Conservation (phyloP, 208 protist species). For the Crithidia acanthocephali region DNA sequence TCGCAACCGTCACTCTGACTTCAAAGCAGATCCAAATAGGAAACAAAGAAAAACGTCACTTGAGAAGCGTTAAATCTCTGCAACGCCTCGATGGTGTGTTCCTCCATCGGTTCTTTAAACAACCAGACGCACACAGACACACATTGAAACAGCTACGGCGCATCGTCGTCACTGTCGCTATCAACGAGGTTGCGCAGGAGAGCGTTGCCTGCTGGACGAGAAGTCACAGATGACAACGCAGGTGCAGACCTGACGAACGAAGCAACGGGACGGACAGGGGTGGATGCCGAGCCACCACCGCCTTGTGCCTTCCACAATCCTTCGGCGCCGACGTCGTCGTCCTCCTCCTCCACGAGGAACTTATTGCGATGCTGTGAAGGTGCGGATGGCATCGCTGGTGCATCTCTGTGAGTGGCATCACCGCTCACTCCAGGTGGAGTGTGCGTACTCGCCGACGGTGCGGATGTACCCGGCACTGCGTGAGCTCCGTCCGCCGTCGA, state of each 20-base stretch:
- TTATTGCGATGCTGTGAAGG: constrained; percentile 15
- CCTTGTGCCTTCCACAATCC: neutral
- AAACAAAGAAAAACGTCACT: too few species aligned
- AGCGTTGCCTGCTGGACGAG: neutral
- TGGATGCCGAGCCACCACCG: neutral
- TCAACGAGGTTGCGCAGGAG: constrained; percentile 22
- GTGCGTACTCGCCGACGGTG: too few species aligned
- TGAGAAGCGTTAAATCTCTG: too few species aligned
- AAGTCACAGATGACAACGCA: neutral
- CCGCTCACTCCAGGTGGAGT: too few species aligned
- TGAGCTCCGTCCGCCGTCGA: neutral
- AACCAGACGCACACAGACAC: too few species aligned
- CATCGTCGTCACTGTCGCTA: constrained; percentile 15
- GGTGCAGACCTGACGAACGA: neutral
- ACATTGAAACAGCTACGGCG: neutral
- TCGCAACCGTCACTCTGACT: too few species aligned
- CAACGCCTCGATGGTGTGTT: neutral
- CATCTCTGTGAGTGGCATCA: too few species aligned
- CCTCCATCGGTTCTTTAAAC: neutral
- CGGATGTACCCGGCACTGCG: neutral
- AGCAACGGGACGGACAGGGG: neutral
- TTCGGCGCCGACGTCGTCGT: constrained; percentile 11
- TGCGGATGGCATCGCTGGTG: neutral
- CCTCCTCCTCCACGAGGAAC: constrained; percentile 23
- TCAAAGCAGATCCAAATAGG: too few species aligned